phyloP scores from a whole-genome alignment of 73 alveolate genomes.

The Effrenium voratum region DNA sequence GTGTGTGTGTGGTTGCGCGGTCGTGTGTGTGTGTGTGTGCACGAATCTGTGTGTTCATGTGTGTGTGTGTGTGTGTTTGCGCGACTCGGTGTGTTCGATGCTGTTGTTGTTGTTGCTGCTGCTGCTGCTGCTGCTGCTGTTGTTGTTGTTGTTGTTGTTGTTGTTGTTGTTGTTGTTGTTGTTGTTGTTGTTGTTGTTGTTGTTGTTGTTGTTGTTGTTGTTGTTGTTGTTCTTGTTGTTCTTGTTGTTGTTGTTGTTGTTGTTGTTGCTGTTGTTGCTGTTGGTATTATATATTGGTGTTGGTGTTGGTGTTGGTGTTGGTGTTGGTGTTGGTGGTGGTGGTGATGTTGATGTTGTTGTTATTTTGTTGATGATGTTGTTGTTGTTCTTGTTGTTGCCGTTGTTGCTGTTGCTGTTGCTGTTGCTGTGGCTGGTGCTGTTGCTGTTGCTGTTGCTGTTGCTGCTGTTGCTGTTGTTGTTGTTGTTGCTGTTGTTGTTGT shows the following conservation, averaged over 20 bases:
- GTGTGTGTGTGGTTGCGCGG: no score
- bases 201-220: background rate
- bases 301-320: background rate
- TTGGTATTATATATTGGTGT: no score
- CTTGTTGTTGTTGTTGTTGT: background rate
- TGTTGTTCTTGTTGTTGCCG: no score
- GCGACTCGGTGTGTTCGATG: no score
- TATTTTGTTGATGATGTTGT: background rate
- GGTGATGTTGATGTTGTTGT: background rate
- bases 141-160: background rate
- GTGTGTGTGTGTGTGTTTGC: no score
- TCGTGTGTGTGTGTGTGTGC: no score
- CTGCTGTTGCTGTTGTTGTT: no score
- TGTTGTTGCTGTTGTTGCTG: background rate
- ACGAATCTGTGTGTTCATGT: no score
- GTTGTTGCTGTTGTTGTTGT: no score
- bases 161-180: background rate
- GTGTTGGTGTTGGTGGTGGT: background rate
- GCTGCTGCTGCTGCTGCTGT: background rate
- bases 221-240: background rate
- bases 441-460: no score
- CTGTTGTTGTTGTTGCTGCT: background rate
- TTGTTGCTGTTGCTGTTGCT: no score
- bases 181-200: background rate
- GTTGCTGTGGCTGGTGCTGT: background rate